These are phyloP conservation scores for Lodderomyces jiufengensis DNA, from an alignment of 1,139 yeast genomes.

Conservation along the genomic window DNA sequence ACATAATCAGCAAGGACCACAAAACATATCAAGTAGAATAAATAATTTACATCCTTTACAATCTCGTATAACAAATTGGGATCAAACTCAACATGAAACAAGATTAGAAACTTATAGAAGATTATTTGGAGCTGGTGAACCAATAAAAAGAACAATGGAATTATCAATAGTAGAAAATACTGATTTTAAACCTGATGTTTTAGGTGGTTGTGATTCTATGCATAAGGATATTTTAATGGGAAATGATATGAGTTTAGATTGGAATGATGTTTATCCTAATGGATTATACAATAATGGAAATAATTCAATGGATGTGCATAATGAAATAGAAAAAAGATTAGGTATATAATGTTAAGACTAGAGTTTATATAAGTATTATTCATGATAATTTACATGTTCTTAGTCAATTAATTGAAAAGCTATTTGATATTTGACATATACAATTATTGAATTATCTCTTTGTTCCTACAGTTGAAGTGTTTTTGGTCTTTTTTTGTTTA, in stretches of 20 bases:
- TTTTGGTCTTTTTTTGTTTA: conserved; percentile 57
- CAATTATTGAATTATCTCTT: too few relatives aligned
- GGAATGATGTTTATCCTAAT: conserved; percentile 85
- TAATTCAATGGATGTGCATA: conserved; percentile 53
- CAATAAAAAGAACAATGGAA: conserved; percentile 88
- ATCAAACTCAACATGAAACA: conserved; percentile 64
- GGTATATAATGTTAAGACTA: conserved; percentile 52
- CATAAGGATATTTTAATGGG: conserved; percentile 78
- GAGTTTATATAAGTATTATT: too few relatives aligned
- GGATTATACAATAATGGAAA: conserved; percentile 40
- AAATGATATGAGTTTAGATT: conserved; percentile 72
- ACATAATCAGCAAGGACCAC: conserved; percentile 56
- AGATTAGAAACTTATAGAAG: conserved; percentile 78
- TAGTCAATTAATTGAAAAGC: too few relatives aligned
- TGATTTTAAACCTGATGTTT: conserved; percentile 65
- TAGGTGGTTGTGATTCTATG: conserved; percentile 57
- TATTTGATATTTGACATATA: too few relatives aligned
- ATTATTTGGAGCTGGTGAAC: conserved; percentile 89
- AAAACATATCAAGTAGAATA: conserved; percentile 60
- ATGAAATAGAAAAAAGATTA: conserved; percentile 66
- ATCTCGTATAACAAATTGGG: conserved; percentile 74
- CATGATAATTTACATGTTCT: too few relatives aligned
- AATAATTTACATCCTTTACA: conserved; percentile 90
- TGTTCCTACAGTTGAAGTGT: conserved; percentile 3
- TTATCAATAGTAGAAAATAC: conserved; percentile 66